A percentile compares a stretch with the other conserved stretches of the same genome.
Evolutionary conservation across 202 grass and related monocot genomes (phyloP).

Genomic region (Saccharum hybrid): DNA sequence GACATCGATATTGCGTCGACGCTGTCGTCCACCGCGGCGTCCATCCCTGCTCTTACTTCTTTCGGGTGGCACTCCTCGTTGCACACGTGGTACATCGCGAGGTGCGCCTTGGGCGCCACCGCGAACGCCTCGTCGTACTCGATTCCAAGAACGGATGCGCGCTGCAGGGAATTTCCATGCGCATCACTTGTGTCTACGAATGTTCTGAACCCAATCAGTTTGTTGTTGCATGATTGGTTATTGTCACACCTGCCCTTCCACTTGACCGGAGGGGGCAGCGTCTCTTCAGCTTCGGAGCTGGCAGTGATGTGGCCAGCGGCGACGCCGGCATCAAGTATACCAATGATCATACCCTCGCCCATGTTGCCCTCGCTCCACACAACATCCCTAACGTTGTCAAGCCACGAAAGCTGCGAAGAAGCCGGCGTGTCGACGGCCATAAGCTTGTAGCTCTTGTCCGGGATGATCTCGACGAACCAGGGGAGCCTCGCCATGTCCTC

Average conservation of each 20-base stretch:
- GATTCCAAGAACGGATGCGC: neutral
- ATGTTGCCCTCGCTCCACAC: conserved; percentile 42
- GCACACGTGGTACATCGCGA: conserved; percentile 52
- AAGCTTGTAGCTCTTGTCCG: conserved; percentile 43
- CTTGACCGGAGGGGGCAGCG: conserved; percentile 21
- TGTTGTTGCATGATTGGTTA: conserved; percentile 36
- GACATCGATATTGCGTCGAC: conserved; percentile 41
- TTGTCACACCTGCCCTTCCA: conserved; percentile 45
- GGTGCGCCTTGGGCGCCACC: conserved; percentile 47
- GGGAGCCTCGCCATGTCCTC: conserved; percentile 12
- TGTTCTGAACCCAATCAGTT: conserved; percentile 39
- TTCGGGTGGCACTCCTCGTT: neutral
- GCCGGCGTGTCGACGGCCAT: conserved; percentile 13
- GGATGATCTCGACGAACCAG: conserved; percentile 44
- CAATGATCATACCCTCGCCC: conserved; percentile 41
- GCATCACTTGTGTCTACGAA: conserved; percentile 10
- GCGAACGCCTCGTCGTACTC: conserved; percentile 5
- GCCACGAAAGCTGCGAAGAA: neutral
- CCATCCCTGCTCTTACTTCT: conserved; percentile 31
- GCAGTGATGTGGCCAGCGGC: neutral
- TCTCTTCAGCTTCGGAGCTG: neutral
- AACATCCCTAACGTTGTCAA: neutral
- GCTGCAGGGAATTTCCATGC: neutral
- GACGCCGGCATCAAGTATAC: conserved; percentile 37
- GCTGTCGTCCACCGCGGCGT: conserved; percentile 35